Conservation (phyloP, 805 yeast genomes). For the Sugiyamaella floridensis region DNA sequence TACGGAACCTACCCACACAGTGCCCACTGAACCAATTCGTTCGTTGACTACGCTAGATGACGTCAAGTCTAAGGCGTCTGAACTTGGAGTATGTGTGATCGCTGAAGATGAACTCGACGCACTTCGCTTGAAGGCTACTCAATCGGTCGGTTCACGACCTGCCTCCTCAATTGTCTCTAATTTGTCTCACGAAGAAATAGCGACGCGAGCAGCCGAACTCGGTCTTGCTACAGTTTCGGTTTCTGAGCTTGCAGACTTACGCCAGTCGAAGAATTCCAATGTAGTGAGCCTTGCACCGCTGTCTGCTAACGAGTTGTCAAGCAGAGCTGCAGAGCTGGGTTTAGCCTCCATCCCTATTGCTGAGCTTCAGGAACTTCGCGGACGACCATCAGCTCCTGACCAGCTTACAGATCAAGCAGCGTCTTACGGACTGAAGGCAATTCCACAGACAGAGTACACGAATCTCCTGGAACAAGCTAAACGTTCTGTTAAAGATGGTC, state of each 20-base stretch:
- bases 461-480: slow-evolving; percentile 36
- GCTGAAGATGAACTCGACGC: slow-evolving; percentile 6
- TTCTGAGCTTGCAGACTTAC: slow-evolving; percentile 6
- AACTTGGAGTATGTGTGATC: slow-evolving; percentile 19
- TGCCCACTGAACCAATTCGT: not conserved
- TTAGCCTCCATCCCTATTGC: slow-evolving; percentile 16
- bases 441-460: slow-evolving; percentile 53
- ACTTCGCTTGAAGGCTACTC: not conserved
- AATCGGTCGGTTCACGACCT: not conserved
- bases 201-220: slow-evolving; percentile 13
- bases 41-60: slow-evolving; percentile 2
- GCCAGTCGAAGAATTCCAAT: not conserved
- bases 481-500: slow-evolving; percentile 9
- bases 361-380: slow-evolving; percentile 10
- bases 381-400: slow-evolving; percentile 7
- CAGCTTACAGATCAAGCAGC: slow-evolving; percentile 38
- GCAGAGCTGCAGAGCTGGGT: slow-evolving; percentile 17
- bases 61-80: slow-evolving; percentile 10
- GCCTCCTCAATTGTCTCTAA: not conserved
- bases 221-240: slow-evolving; percentile 20
- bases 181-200: slow-evolving; percentile 13
- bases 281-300: not conserved
- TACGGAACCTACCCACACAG: slow-evolving; percentile 2
- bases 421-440: slow-evolving; percentile 34
- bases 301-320: slow-evolving; percentile 2